These are phyloP conservation scores for Teratosphaeriaceae sp. DNA, from an alignment of 2,329 filamentous ascomycete genomes.

Conservation along the genomic window DNA sequence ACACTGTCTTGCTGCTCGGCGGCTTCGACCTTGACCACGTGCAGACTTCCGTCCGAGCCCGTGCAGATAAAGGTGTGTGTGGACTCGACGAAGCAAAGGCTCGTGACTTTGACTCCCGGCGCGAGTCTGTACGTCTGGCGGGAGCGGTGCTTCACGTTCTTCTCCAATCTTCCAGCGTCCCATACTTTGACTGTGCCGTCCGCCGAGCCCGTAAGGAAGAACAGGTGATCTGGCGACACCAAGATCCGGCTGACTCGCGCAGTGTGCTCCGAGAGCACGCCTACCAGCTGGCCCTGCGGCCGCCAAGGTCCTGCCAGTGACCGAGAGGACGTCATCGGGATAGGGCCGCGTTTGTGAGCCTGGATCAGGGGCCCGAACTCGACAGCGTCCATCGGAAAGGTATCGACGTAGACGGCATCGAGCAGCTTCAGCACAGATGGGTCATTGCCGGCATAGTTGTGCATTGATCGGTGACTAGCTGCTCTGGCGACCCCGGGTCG, in stretches of 20 bases:
- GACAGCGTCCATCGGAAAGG: constrained; percentile 53
- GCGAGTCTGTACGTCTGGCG: constrained; percentile 77
- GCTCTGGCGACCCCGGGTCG: constrained; percentile 12
- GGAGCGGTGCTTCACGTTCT: constrained; percentile 82
- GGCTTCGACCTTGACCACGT: constrained; percentile 78
- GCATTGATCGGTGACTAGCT: constrained; percentile 32
- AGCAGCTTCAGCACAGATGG: constrained; percentile 58
- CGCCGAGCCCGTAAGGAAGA: constrained; percentile 90
- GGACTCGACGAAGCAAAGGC: constrained; percentile 85
- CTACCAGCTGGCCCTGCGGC: constrained; percentile 75
- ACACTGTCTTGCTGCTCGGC: constrained; percentile 47
- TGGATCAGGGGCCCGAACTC: constrained; percentile 76
- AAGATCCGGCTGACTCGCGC: constrained; percentile 75
- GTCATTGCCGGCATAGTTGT: constrained; percentile 78
- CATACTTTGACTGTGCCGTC: constrained; percentile 89
- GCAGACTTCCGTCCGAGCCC: constrained; percentile 81
- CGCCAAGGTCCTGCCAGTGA: constrained; percentile 62
- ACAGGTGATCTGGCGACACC: constrained; percentile 81
- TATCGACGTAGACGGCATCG: constrained; percentile 73
- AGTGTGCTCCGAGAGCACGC: constrained; percentile 81
- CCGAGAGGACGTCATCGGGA: constrained; percentile 33
- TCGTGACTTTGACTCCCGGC: constrained; percentile 64
- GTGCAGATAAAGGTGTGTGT: constrained; percentile 92
- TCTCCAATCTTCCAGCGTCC: constrained; percentile 84
- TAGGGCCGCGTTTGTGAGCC: constrained; percentile 50